phyloP scores from a whole-genome alignment of 208 protist species.

The Leptomonas seymouri region DNA sequence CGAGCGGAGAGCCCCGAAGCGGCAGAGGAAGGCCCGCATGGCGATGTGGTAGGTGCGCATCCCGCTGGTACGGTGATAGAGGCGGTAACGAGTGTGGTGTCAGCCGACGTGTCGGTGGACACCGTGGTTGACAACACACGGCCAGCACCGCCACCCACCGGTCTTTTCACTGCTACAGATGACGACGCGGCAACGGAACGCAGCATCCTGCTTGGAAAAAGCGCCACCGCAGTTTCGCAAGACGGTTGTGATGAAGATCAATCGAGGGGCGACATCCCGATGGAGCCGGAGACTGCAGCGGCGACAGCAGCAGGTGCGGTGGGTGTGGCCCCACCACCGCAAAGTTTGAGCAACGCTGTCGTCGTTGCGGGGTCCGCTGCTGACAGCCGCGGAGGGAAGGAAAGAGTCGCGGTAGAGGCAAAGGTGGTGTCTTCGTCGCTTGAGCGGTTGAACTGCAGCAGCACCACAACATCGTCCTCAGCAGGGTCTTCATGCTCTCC shows the following conservation, averaged over 20 bases:
- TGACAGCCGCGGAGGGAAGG: neutral
- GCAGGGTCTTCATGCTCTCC: neutral
- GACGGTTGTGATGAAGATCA: neutral
- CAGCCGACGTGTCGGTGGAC: neutral
- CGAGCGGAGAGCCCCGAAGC: neutral
- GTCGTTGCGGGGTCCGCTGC: neutral
- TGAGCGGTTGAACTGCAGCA: slow-evolving; percentile 33
- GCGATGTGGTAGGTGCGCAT: neutral
- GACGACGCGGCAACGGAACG: neutral
- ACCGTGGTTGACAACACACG: neutral
- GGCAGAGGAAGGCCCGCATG: neutral
- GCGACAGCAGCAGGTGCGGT: neutral
- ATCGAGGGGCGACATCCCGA: too few species aligned
- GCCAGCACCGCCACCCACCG: neutral
- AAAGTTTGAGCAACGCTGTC: neutral
- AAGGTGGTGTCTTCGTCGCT: slow-evolving; percentile 20
- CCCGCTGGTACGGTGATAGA: neutral
- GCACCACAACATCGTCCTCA: slow-evolving; percentile 21
- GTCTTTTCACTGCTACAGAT: too few species aligned
- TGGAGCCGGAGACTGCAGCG: neutral
- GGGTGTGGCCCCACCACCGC: too few species aligned
- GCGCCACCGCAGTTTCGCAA: neutral
- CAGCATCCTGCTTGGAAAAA: neutral
- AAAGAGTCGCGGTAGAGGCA: neutral
- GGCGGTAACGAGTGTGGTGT: neutral